A percentile compares a stretch with the other conserved stretches of the same genome.
phyloP scores from a whole-genome alignment of 2,329 filamentous ascomycete species.

The Coleophoma cylindrospora region DNA sequence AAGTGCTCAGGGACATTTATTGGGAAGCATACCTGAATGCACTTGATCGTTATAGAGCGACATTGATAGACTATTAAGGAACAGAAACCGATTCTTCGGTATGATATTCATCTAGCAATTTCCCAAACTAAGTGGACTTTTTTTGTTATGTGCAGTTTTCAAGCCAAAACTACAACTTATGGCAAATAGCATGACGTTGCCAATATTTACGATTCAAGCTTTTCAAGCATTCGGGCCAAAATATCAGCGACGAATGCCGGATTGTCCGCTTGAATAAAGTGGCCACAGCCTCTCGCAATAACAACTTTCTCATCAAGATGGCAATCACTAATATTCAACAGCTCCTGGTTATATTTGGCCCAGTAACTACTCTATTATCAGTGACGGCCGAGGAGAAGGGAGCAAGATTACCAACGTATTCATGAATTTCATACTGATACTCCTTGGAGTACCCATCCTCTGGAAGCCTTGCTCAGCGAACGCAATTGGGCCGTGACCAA shows the following conservation, averaged over 20 bases:
- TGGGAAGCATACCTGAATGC: too few relatives aligned
- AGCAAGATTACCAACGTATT: conserved; percentile 21
- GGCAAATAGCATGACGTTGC: too few relatives aligned
- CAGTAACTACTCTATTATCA: conserved; percentile 18
- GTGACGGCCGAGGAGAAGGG: neutral
- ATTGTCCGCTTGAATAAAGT: conserved; percentile 28
- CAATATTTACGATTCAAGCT: conserved; percentile 9
- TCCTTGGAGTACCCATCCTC: conserved; percentile 25
- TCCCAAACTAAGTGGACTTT: too few relatives aligned
- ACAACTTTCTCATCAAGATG: conserved; percentile 19
- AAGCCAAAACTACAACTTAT: too few relatives aligned
- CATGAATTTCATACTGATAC: conserved; percentile 24
- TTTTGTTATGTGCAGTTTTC: too few relatives aligned
- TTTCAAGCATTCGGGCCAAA: conserved; percentile 29
- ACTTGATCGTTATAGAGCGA: too few relatives aligned
- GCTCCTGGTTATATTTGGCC: conserved; percentile 26
- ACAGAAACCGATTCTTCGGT: too few relatives aligned
- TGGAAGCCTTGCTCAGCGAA: conserved; percentile 25
- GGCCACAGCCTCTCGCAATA: conserved; percentile 25
- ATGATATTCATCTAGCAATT: too few relatives aligned
- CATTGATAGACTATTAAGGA: too few relatives aligned
- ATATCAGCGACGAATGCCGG: conserved; percentile 26
- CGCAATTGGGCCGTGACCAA: conserved; percentile 25
- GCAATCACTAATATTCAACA: conserved; percentile 22
- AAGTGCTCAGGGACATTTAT: too few relatives aligned